phyloP scores from a whole-genome alignment of 2,329 filamentous ascomycete genomes.

The Pseudogymnoascus sp. region DNA sequence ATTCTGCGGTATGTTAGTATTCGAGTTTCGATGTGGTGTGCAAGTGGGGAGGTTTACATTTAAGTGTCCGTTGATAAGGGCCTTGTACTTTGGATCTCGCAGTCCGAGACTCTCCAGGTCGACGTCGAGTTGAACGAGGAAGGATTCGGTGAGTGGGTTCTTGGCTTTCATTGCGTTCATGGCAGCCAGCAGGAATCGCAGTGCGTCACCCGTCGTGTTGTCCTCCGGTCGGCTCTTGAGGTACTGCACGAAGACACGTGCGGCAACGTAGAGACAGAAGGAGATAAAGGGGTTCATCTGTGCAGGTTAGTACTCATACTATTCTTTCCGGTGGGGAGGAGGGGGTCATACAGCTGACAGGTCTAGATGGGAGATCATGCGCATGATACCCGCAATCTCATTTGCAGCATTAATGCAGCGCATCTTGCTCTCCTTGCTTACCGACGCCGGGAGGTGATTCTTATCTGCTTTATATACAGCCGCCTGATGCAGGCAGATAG shows the following conservation, averaged over 20 bases:
- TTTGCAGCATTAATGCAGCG: constrained; percentile 89
- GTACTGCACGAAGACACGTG: constrained; percentile 91
- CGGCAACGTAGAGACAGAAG: constrained; percentile 93
- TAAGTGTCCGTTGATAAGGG: constrained; percentile 41
- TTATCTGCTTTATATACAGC: constrained; percentile 97
- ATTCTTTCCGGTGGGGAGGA: not conserved
- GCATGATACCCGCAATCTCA: constrained; percentile 92
- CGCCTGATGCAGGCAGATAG: constrained; percentile 95
- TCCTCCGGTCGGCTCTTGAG: constrained; percentile 91
- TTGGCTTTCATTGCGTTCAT: constrained; percentile 83
- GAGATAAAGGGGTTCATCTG: constrained; percentile 94
- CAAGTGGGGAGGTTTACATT: constrained; percentile 10
- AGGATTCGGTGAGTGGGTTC: constrained; percentile 89
- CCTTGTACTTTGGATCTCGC: constrained; percentile 48
- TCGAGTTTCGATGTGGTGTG: constrained; percentile 14
- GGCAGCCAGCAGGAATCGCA: constrained; percentile 83
- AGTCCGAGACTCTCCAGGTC: constrained; percentile 70
- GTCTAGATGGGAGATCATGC: constrained; percentile 86
- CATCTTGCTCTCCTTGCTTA: constrained; percentile 83
- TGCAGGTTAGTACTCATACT: constrained; percentile 14
- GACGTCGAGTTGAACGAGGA: constrained; percentile 85
- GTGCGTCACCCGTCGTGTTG: constrained; percentile 63
- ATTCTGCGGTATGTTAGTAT: not conserved
- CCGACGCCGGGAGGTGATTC: constrained; percentile 64
- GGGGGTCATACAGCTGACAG: constrained; percentile 58